phyloP scores from a whole-genome alignment of 352 stramenopile genomes.

The Aphanomyces invadans region DNA sequence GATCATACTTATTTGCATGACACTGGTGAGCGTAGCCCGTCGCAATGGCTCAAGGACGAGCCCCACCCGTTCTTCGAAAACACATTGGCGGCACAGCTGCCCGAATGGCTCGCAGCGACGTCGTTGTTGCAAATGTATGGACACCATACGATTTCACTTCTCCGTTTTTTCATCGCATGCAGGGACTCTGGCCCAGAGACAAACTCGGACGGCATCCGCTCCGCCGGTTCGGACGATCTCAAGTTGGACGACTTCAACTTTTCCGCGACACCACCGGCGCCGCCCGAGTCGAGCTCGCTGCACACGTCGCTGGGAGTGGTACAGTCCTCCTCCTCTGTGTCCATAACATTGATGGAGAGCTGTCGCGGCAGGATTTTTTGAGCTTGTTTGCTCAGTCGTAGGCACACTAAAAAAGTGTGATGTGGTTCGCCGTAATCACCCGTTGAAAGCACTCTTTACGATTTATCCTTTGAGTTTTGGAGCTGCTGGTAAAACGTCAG shows the following conservation, averaged over 20 bases:
- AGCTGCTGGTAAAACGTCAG: conserved; percentile 53
- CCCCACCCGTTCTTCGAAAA: conserved; percentile 14
- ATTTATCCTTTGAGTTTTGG: not conserved
- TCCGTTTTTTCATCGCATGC: no score
- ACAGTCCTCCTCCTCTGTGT: no score
- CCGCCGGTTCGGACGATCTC: conserved; percentile 30
- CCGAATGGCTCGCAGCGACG: not conserved
- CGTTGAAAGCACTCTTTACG: no score
- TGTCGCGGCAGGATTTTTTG: conserved; percentile 46
- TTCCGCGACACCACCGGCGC: conserved; percentile 27
- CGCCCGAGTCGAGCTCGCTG: conserved; percentile 30
- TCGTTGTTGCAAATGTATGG: no score
- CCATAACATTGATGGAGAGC: not conserved
- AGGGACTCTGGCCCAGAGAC: conserved; percentile 14
- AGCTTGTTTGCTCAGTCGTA: conserved; percentile 74
- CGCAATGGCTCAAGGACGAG: conserved; percentile 6
- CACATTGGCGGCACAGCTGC: not conserved
- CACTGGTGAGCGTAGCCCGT: not conserved
- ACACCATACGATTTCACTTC: no score
- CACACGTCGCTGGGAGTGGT: conserved; percentile 50
- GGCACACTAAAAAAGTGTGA: not conserved
- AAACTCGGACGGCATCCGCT: not conserved
- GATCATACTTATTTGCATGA: no score
- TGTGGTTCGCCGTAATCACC: no score
- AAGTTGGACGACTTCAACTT: conserved; percentile 61